Evolutionary conservation across 2,329 filamentous ascomycete genomes (phyloP).

Genomic region (Alternaria rosae): DNA sequence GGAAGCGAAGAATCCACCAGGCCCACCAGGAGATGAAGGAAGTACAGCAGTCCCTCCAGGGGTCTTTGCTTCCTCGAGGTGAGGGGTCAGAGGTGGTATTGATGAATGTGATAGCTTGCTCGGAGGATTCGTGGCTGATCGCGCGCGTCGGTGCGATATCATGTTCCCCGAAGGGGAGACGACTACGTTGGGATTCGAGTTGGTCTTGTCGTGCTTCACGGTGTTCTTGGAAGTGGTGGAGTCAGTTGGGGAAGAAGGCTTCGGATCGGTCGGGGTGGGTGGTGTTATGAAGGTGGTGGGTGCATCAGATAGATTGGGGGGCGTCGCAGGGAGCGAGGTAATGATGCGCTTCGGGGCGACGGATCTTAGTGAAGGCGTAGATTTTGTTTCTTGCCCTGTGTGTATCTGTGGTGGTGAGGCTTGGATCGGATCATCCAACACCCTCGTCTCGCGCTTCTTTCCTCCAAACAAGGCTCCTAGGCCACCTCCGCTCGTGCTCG

Average conservation of each 20-base stretch:
- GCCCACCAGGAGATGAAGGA: constrained; percentile 56
- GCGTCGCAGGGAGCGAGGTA: constrained; percentile 52
- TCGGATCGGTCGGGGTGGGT: constrained; percentile 65
- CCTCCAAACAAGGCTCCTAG: constrained; percentile 55
- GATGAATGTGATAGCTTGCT: constrained; percentile 86
- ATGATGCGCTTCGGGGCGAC: constrained; percentile 45
- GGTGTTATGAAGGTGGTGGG: constrained; percentile 69
- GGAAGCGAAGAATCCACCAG: constrained; percentile 82
- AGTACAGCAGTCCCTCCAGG: constrained; percentile 61
- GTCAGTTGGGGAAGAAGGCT: constrained; percentile 44
- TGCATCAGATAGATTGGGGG: constrained; percentile 52
- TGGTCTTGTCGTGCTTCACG: constrained; percentile 41
- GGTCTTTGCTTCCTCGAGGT: constrained; percentile 72
- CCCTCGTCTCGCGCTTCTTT: constrained; percentile 42
- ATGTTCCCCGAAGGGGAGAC: constrained; percentile 72
- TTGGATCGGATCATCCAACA: constrained; percentile 38
- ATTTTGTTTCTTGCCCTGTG: constrained; percentile 41
- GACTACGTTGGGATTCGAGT: constrained; percentile 60
- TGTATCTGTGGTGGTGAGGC: constrained; percentile 44
- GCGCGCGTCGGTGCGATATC: constrained; percentile 73
- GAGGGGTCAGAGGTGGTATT: constrained; percentile 73
- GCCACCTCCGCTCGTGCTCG: constrained; percentile 50
- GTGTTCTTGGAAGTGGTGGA: constrained; percentile 33
- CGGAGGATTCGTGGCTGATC: constrained; percentile 67
- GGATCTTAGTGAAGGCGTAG: constrained; percentile 33